phyloP scores from a whole-genome alignment of 1,284 basidiomycete species.

The Meripilus lineatus region DNA sequence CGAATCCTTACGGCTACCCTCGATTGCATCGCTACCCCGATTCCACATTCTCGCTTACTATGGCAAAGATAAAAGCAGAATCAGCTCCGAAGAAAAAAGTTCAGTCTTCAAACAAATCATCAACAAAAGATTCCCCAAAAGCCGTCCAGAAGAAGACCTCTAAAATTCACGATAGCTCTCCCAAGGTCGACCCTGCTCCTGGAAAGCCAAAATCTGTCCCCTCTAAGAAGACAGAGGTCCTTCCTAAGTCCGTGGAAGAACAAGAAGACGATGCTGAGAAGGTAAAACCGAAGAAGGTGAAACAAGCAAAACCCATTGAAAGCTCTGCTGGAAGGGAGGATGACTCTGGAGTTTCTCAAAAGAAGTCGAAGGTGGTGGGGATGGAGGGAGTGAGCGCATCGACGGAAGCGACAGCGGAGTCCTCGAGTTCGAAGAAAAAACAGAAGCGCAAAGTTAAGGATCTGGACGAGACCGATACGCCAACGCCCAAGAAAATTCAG shows the following conservation, averaged over 20 bases:
- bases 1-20: too few species aligned
- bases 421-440: slow-evolving; percentile 6
- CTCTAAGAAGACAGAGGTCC: slow-evolving; percentile 1
- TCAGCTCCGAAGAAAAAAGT: too few species aligned
- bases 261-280: slow-evolving; percentile 1
- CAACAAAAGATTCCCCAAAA: slow-evolving; percentile 13
- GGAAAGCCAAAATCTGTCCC: not conserved
- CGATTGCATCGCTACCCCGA: too few species aligned
- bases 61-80: too few species aligned
- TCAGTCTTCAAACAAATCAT: too few species aligned
- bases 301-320: slow-evolving; percentile 7
- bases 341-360: slow-evolving; percentile 11
- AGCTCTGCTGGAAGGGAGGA: slow-evolving; percentile 14
- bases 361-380: slow-evolving; percentile 10
- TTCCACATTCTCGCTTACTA: too few species aligned
- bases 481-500: not conserved
- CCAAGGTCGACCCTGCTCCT: slow-evolving; percentile 2
- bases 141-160: slow-evolving; percentile 12
- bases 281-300: not conserved
- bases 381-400: slow-evolving; percentile 5
- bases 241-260: slow-evolving; percentile 2
- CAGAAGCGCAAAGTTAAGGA: slow-evolving; percentile 2
- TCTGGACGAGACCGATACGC: not conserved
- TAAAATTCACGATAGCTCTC: not conserved
- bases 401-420: slow-evolving; percentile 4